Base-by-base conservation (phyloP, 1,284 basidiomycete genomes). In the Heterobasidion annosum region DNA sequence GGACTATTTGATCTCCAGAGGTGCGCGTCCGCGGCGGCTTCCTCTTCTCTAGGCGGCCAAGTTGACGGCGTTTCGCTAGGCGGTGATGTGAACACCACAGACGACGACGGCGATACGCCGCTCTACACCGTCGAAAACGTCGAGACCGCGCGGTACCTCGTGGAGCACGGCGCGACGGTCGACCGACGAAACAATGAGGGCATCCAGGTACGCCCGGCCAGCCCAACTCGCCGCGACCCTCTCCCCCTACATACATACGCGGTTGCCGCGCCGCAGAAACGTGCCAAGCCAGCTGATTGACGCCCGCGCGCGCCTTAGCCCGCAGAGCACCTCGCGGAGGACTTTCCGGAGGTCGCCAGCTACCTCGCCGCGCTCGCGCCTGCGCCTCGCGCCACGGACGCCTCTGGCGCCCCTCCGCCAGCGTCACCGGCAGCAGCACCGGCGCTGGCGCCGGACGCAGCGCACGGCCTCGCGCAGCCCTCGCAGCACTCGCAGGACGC, bases 21-120 rank as follows among this genome's bases (percentile, higher is more conserved):
- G 85, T 84, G 52, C 49, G 55, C 54, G 25, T 25, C 25, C 4
- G 25, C 25, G 4, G 25, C 25, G 0, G 25, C 25, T 25, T 25
- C 25, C 25, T 4, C 25, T 25, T 25, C 4, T 25, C 25, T 25
- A 25, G 25, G 25, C 25, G 25, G 25, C 25, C 25, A 25, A 25
- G 25, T 5, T 25, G 25, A 25, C 25, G 4, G 25, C 25, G 25
- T 25, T 25, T 25, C 43, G 47, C 62, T 25, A 87, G 86, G 93
- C 18, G 94, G 93, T 53, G 78, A 96, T 66, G 88, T 95, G 59
- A 94, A 97, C 65, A 70, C 93, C 55, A 77, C 82, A 2, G 93
- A 97, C 66, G 77, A 77, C 51, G 94, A 97, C 66, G 90, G 90
- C 16, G 93, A 96, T 66, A 95, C 93, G 3, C 93, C 93, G 8